A percentile compares a stretch with the other conserved stretches of the same genome.
Conservation (phyloP, 2,329 filamentous ascomycete species). For the Neopestalotiopsis sp. region DNA sequence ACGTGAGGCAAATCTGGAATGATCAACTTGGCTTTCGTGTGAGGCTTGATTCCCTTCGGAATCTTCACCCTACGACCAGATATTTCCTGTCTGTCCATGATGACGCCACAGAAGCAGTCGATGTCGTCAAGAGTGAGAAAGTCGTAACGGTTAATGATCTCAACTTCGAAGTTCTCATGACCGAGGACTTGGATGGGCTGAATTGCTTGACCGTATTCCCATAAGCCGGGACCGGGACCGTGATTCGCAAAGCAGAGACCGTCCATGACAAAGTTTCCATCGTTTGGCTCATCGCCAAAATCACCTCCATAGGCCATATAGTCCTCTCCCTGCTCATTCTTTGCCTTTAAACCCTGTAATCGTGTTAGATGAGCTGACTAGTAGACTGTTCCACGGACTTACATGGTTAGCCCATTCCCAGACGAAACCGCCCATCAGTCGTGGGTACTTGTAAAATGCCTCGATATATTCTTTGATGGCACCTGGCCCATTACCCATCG, state of each 20-base stretch:
- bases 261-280: constrained; percentile 64
- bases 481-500: constrained; percentile 77
- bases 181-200: constrained; percentile 60
- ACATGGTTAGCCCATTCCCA: constrained; percentile 71
- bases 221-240: constrained; percentile 54
- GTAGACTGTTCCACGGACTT: constrained; percentile 17
- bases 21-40: constrained; percentile 40
- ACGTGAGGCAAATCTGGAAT: constrained; percentile 37
- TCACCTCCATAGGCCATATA: constrained; percentile 66
- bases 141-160: constrained; percentile 60
- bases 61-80: constrained; percentile 43
- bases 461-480: constrained; percentile 71
- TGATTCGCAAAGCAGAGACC: constrained; percentile 57
- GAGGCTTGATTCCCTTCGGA: constrained; percentile 49
- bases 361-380: not conserved
- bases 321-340: constrained; percentile 45
- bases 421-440: constrained; percentile 67
- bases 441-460: constrained; percentile 63
- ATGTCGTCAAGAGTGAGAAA: constrained; percentile 57
- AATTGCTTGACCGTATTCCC: constrained; percentile 63
- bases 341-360: constrained; percentile 46
- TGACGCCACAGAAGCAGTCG: constrained; percentile 46
- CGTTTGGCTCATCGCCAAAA: constrained; percentile 65
- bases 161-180: constrained; percentile 46
- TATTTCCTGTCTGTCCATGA: constrained; percentile 43